Conservation (phyloP, 108 stramenopile species). For the Cyclostephanos invisitatus region DNA sequence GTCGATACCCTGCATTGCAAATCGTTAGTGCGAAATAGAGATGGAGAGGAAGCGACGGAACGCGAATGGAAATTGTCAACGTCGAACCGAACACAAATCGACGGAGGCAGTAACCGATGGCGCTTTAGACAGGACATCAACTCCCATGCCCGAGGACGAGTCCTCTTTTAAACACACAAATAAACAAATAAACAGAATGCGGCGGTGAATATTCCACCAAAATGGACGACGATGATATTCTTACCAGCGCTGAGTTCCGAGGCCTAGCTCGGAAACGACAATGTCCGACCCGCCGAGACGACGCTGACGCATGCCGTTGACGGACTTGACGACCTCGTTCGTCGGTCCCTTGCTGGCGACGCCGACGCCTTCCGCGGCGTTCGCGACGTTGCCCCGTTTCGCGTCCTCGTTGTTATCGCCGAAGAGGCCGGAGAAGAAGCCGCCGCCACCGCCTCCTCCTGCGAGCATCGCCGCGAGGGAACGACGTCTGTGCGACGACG, state of each 20-base stretch:
- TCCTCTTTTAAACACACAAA: no score
- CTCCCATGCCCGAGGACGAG: no score
- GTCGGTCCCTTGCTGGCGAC: constrained; percentile 55
- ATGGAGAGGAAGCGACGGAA: not conserved
- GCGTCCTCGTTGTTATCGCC: constrained; percentile 27
- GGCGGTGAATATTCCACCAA: no score
- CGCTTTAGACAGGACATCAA: no score
- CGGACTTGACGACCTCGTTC: constrained; percentile 66
- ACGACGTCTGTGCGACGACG: constrained; percentile 19
- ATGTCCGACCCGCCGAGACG: constrained; percentile 82
- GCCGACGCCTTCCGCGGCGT: constrained; percentile 2
- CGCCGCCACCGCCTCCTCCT: constrained; percentile 18
- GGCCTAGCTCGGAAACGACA: constrained; percentile 73
- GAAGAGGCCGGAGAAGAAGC: constrained; percentile 55
- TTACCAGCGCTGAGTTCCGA: constrained; percentile 83
- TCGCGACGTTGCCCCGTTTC: constrained; percentile 30
- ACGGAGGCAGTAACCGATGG: no score
- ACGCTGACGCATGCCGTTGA: constrained; percentile 79
- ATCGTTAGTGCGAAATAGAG: not conserved
- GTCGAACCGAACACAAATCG: not conserved
- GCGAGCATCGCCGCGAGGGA: constrained; percentile 19
- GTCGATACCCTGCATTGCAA: constrained; percentile 47
- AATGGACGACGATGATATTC: not conserved
- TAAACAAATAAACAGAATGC: no score
- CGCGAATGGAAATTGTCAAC: not conserved